Conservation (phyloP, 306 rosid species). For the Mimosa pudica region DNA sequence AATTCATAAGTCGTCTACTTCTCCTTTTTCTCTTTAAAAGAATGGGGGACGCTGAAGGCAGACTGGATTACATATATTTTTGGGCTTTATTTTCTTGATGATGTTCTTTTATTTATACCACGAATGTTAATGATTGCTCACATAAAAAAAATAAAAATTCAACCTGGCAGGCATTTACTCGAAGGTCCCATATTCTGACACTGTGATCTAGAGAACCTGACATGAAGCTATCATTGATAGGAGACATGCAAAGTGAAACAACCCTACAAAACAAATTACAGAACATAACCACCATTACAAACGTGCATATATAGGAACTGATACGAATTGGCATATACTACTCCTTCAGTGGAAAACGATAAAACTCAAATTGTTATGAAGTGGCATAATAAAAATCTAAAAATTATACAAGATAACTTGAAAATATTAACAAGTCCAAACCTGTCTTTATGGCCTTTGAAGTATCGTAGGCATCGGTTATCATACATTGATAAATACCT, state of each 20-base stretch:
- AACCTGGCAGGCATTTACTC: slow-evolving; percentile 98
- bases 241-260: slow-evolving; percentile 98
- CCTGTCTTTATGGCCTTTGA: slow-evolving; percentile 98
- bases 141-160: slow-evolving; percentile 27
- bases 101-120: slow-evolving; percentile 7
- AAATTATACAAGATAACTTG: neutral
- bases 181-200: slow-evolving; percentile 97
- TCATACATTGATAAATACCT: slow-evolving; percentile 94
- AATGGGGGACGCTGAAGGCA: slow-evolving; percentile 2
- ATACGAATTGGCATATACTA: neutral
- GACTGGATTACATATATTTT: neutral
- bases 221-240: slow-evolving; percentile 97
- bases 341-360: neutral
- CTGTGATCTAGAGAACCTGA: slow-evolving; percentile 94
- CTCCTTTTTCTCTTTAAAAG: neutral
- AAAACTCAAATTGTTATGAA: neutral
- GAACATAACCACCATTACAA: slow-evolving; percentile 36
- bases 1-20: neutral
- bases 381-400: neutral
- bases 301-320: slow-evolving; percentile 8
- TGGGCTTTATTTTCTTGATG: neutral
- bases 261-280: slow-evolving; percentile 53
- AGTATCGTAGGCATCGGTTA: slow-evolving; percentile 86
- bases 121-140: slow-evolving; percentile 16
- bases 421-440: slow-evolving; percentile 27